Evolutionary conservation across 371 early-diverging fungal genomes (phyloP), one percentile per base, ranked within the genome.

Genomic region (Basidiobolus meristosporus): DNA sequence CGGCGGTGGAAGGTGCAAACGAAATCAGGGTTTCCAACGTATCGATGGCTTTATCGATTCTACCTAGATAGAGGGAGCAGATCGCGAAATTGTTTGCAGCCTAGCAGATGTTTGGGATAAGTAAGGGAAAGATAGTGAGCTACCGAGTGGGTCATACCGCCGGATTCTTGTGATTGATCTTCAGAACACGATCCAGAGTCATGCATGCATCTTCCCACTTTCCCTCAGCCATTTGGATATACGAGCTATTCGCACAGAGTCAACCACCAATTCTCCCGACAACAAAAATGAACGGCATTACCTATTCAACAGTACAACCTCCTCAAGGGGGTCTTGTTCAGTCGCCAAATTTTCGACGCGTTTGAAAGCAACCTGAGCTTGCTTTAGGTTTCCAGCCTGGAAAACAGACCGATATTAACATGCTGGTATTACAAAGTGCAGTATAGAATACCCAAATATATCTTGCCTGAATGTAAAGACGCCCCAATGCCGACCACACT

Each of bases 1-100:
- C 70, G 21, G 70, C 55, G 18, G 59, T 50, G 1, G 48, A 52
- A n/a, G 59, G 59, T 18, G 52, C 46, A 1, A 51, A 45, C 43
- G 47, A 45, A 50, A 59, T 52, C 14, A 59, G 38, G 19, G 32
- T 35, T 36, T 60, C 50, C 2, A 57, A 28, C 7, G 51, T 37
- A 36, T 2, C 39, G 28, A 45, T 54, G 21, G 56, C 59, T 36
- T 53, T 55, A 29, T 53, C 47, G 38, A 68, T 32, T 28, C 67
- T 58, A 5, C 73, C 70, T 1, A 65, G 53, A 52, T 73, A 73
- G 12, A 70, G 48, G 40, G 62, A 53, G 36, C 70, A 70, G 0
- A 69, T 65, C 4, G 64, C 74, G 30, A 66, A 43, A 44, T 73
- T 70, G 36, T 65, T 69, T 12, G 63, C 44, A 12, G 58, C 64